Evolutionary conservation across 345 rosid genomes (phyloP).

Genomic region (Ceriops decandra): DNA sequence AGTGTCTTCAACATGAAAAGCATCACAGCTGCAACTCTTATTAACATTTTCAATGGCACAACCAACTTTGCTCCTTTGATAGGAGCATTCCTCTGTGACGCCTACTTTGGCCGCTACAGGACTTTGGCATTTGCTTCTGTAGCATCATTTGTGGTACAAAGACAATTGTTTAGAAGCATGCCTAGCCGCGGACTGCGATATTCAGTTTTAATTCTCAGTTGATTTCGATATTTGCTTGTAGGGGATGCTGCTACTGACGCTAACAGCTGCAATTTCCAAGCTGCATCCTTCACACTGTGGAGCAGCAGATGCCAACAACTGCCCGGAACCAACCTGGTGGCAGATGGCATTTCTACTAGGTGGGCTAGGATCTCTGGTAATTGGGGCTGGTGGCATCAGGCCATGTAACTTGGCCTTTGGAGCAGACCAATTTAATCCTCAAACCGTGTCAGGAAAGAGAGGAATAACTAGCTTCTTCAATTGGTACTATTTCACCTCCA

Average conservation of each 20-base stretch:
- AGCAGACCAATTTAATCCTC: constrained; percentile 24
- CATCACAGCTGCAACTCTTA: constrained; percentile 17
- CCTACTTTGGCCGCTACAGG: constrained; percentile 27
- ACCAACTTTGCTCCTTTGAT: constrained; percentile 13
- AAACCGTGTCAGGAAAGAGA: constrained; percentile 21
- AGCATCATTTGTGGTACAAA: constrained; percentile 22
- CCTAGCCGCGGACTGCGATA: background rate
- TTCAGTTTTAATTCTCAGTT: too few species aligned
- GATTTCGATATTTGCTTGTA: background rate
- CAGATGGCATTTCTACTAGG: constrained; percentile 16
- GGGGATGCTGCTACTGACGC: constrained; percentile 22
- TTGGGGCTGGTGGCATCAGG: constrained; percentile 22
- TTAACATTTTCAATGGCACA: constrained; percentile 20
- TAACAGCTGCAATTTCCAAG: constrained; percentile 18
- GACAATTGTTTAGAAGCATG: background rate
- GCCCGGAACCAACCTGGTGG: constrained; percentile 16
- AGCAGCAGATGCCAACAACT: background rate
- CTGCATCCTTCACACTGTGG: constrained; percentile 17
- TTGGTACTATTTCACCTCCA: constrained; percentile 28
- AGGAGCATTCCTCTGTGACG: constrained; percentile 25
- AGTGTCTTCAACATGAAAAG: constrained; percentile 24
- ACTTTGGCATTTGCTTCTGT: constrained; percentile 15
- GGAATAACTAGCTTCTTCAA: constrained; percentile 27
- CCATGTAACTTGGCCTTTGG: constrained; percentile 23
- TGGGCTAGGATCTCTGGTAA: constrained; percentile 13